These are phyloP conservation scores for Lachnellula cervina DNA, from an alignment of 2,329 filamentous ascomycete genomes.

Conservation along the genomic window DNA sequence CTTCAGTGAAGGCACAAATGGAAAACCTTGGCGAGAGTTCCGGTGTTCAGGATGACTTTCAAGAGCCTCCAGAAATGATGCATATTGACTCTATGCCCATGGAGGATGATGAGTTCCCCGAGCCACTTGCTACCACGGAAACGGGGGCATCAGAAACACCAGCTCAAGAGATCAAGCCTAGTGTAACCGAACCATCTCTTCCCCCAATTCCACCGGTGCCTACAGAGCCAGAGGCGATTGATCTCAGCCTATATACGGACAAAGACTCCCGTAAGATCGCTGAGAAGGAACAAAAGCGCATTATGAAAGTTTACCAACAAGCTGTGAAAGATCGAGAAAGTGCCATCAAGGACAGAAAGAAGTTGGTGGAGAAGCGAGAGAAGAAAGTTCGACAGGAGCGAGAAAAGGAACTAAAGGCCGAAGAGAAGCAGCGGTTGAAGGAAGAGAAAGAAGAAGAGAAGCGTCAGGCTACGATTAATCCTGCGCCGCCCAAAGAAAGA, in stretches of 20 bases:
- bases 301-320: slow-evolving; percentile 60
- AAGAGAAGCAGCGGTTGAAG: slow-evolving; percentile 30
- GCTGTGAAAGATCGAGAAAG: slow-evolving; percentile 63
- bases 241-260: slow-evolving; percentile 55
- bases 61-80: slow-evolving; percentile 29
- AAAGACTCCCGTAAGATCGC: slow-evolving; percentile 63
- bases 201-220: slow-evolving; percentile 50
- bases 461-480: slow-evolving; percentile 19
- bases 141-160: slow-evolving; percentile 3
- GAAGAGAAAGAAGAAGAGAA: slow-evolving; percentile 31
- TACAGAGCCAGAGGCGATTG: slow-evolving; percentile 47
- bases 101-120: slow-evolving; percentile 24
- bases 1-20: slow-evolving; percentile 19
- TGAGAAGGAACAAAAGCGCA: slow-evolving; percentile 61
- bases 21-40: slow-evolving; percentile 24
- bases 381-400: slow-evolving; percentile 38
- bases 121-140: not conserved
- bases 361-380: slow-evolving; percentile 50
- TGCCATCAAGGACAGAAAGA: slow-evolving; percentile 57
- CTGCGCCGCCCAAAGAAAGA: slow-evolving; percentile 8
- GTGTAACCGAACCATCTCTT: slow-evolving; percentile 36
- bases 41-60: slow-evolving; percentile 21
- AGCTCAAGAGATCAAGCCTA: slow-evolving; percentile 6
- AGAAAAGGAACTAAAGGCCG: slow-evolving; percentile 33
- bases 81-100: slow-evolving; percentile 39